Base-by-base conservation (phyloP, 805 yeast species). In the Candida boidinii region DNA sequence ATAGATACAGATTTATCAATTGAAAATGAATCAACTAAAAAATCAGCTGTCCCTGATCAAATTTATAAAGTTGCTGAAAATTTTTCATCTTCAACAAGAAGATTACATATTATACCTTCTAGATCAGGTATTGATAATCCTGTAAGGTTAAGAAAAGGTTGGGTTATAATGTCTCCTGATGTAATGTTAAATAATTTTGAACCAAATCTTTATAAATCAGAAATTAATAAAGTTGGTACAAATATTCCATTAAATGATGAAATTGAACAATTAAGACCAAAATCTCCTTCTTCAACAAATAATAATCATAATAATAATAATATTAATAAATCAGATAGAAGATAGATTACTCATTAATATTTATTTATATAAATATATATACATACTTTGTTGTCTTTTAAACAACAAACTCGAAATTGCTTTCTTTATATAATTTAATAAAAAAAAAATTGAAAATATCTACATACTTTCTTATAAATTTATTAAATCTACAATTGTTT, bases 111-210 rank as follows among this genome's bases (percentile, higher is more conserved):
- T 21, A 69, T 90, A 16, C 95, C 96, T 1, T 68, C 81, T 11
- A 61, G 70, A 43, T 66, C 84, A 2, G 90, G 87, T 0, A 62
- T 64, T 40, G 70, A 79, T 24, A 70, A 69, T 23, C 80, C 82
- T 21, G 71, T 81, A 14, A 69, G 67, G 41, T 53, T 73, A 39
- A 73, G 96, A 48, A 78, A 76, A 8, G 97, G 97, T 5, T 88
- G 97, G 97, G 92, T 85, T 4, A 72, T 87, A 8, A 64, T 84
- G 68, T 70, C 87, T 45, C 96, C 96, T 1, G 95, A 87, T 56
- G 74, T 81, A 4, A 54, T 85, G 43, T 49, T 85, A 20, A 73
- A 84, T 51, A 85, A 84, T 49, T 84, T 88, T 39, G 62, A 62
- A 5, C 66, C 77, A 3, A 41, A 41, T 3, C 49, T 51, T 7